Evolutionary conservation across 2,329 filamentous ascomycete species (phyloP), one percentile per base, ranked within the genome.

Genomic region (Verticillium alfalfae): DNA sequence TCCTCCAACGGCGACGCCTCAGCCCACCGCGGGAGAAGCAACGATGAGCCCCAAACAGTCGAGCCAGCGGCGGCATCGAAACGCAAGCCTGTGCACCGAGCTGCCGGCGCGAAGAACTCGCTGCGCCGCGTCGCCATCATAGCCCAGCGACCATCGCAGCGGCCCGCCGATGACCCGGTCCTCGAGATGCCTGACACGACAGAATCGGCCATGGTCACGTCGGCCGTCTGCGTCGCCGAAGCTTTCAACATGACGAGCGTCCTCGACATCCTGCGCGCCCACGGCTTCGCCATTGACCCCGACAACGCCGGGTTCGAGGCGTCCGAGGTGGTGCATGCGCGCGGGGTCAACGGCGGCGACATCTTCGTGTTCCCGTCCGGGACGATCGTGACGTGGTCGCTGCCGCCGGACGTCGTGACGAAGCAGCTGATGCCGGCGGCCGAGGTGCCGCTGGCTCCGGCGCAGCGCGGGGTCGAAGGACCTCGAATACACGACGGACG

Each of bases 281-380:
- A 88, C 70, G 84, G 84, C 57, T 88, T 88, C 70, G 75, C 77
- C 49, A 81, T 88, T 60, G 85, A 89, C 68, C 86, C 86, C 2
- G 84, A 89, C 67, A 77, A 75, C 57, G 86, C 82, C 13, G 83
- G 80, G 15, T 88, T 89, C 67, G 84, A 88, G 66, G 77, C 81
- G 56, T 79, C 80, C 65, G 85, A 88, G 69, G 85, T 89, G 6
- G 83, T 89, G 57, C 86, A 89, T 69, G 86, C 85, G 7, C 78
- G 84, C 59, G 81, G 81, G 9, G 79, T 83, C 63, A 84, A 86
- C 71, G 81, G 86, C 62, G 93, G 93, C 38, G 95, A 99, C 76
- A 87, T 98, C 58, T 98, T 98, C 71, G 88, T 99, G 61, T 99
- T 99, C 67, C 93, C 94, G 9, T 97, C 93, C 0, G 95, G 95